Evolutionary conservation across 352 stramenopile genomes (phyloP), one percentile per base, ranked within the genome.

Genomic region (Globisporangium emineosum): DNA sequence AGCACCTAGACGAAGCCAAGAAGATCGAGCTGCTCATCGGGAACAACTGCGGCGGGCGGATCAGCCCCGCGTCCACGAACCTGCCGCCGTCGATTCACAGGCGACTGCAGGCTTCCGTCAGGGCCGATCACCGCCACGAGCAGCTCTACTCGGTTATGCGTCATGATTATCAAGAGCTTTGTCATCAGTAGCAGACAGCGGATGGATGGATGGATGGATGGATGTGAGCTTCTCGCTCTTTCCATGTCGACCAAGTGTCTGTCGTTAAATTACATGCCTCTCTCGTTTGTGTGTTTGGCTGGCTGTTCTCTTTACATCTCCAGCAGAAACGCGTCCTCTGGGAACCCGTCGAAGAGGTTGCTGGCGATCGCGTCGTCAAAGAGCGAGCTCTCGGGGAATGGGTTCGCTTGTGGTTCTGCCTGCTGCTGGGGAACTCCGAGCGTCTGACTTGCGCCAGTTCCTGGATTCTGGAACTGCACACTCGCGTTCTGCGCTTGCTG

Each of bases 321-420:
- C 52, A 58, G 72, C 57, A 91, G 77, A 59, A 93, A 93, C 19
- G 78, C 72, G 68, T 93, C 84, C 45, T 91, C 82, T 49, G 80
- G 72, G 49, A 93, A 74, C 0, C 73, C 84, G 67, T 93, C 84
- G 47, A 93, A 93, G n/a, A 93, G 77, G 63, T 87, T 91, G 62
- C 73, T 64, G 25, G 50, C 19, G 29, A 57, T 56, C 13, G 57
- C 59, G 60, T 89, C 80, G 37, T 79, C 80, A 65, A 81, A 86
- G 10, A 86, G 60, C 40, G 60, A 65, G 35, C 55, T 59, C 51
- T 78, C 69, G 51, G 68, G 40, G 30, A 70, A 66, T 29, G 67
- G 62, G 60, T 51, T 69, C 52, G 59, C 37, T 47, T 64, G 68
- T 21, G 49, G 37, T 32, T 65, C 64, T 30, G 29, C 58, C 52